Percentiles rank a stretch among this genome's conserved stretches.
These are phyloP conservation scores for Pseudogymnoascus sp. DNA, from an alignment of 2,329 filamentous ascomycete genomes.

Conservation along the genomic window DNA sequence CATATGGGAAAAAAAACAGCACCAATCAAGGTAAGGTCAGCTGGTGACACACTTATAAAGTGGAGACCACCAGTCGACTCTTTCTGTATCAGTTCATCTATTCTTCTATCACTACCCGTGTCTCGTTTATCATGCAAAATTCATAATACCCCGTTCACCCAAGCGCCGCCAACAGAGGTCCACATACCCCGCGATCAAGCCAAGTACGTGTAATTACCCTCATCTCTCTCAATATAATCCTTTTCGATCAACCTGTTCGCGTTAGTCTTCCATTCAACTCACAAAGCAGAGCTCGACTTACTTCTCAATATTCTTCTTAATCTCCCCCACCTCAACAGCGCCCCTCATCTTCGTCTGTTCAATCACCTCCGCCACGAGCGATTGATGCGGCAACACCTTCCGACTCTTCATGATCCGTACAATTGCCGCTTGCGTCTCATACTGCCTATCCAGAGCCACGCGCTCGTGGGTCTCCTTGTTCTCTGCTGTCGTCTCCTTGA, in stretches of 20 bases:
- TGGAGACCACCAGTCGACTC: background rate
- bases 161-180: background rate
- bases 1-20: background rate
- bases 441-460: conserved; percentile 81
- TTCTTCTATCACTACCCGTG: background rate
- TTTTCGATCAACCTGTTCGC: conserved; percentile 72
- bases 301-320: conserved; percentile 97
- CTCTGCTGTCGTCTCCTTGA: conserved; percentile 92
- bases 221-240: conserved; percentile 79
- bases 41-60: background rate
- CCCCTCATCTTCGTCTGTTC: conserved; percentile 81
- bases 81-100: background rate
- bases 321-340: conserved; percentile 75
- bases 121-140: background rate
- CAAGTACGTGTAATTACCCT: conserved; percentile 63
- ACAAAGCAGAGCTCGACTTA: conserved; percentile 37
- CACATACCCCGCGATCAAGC: conserved; percentile 38
- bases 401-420: conserved; percentile 95
- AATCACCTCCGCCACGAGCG: conserved; percentile 87
- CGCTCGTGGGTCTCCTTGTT: conserved; percentile 90
- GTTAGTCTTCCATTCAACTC: conserved; percentile 24
- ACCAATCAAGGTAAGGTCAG: background rate
- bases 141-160: background rate
- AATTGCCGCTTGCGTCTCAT: conserved; percentile 94
- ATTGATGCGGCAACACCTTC: conserved; percentile 78